phyloP scores from a whole-genome alignment of 306 rosid species.

The Alnus rubra region DNA sequence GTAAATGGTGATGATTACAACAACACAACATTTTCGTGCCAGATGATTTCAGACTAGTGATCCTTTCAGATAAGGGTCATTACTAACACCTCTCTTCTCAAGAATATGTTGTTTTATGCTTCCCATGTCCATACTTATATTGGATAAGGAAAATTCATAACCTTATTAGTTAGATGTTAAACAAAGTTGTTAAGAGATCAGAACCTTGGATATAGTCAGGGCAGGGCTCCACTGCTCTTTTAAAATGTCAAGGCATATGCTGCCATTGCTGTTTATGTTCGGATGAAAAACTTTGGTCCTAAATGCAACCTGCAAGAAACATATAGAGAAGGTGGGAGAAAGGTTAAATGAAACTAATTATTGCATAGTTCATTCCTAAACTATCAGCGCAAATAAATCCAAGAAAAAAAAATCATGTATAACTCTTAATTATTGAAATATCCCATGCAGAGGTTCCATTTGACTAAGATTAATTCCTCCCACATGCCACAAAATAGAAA shows the following conservation, averaged over 20 bases:
- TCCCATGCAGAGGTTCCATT: neutral
- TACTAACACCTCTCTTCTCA: neutral
- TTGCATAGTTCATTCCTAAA: slow-evolving; percentile 2
- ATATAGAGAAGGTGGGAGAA: slow-evolving; percentile 4
- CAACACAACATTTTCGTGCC: too few species aligned
- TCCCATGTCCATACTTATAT: neutral
- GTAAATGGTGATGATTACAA: too few species aligned
- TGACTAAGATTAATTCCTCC: slow-evolving; percentile 4
- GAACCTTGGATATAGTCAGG: slow-evolving; percentile 77
- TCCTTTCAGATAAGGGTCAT: neutral
- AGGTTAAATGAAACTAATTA: slow-evolving; percentile 2
- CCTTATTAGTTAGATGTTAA: neutral
- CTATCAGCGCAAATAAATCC: neutral
- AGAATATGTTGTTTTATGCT: neutral
- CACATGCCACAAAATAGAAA: slow-evolving; percentile 2
- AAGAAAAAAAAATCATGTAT: neutral
- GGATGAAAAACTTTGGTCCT: slow-evolving; percentile 90
- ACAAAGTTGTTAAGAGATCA: slow-evolving; percentile 20
- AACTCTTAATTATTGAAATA: neutral
- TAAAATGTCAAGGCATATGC: slow-evolving; percentile 85
- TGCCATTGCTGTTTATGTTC: slow-evolving; percentile 88
- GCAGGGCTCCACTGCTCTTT: slow-evolving; percentile 92
- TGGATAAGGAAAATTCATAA: neutral
- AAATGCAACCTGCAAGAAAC: slow-evolving; percentile 66
- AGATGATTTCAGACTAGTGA: too few species aligned